Percentiles rank a stretch among this genome's conserved stretches.
These are phyloP conservation scores for Dichotomopilus funicola DNA, from an alignment of 2,329 filamentous ascomycete genomes.

Conservation along the genomic window DNA sequence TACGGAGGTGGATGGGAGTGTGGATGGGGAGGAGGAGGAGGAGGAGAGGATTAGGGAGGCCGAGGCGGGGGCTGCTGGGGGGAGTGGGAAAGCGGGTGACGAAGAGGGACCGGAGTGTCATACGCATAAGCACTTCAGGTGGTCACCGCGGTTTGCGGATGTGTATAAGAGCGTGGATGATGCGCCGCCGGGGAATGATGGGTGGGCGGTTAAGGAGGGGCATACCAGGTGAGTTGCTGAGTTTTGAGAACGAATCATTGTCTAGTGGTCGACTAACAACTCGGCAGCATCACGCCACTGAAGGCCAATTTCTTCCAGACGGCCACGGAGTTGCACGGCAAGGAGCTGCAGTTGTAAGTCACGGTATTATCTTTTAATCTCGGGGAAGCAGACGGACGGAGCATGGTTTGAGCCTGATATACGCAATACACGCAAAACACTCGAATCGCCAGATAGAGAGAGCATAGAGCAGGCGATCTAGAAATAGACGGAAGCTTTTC, in stretches of 20 bases:
- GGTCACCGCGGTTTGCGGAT: slow-evolving; percentile 81
- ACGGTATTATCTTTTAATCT: slow-evolving; percentile 20
- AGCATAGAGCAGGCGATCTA: slow-evolving; percentile 25
- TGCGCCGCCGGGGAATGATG: slow-evolving; percentile 76
- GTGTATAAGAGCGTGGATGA: slow-evolving; percentile 83
- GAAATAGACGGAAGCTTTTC: slow-evolving; percentile 16
- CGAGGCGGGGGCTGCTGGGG: slow-evolving; percentile 35
- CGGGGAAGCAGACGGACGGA: slow-evolving; percentile 10
- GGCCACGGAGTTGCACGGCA: slow-evolving; percentile 52
- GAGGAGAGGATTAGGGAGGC: slow-evolving; percentile 68
- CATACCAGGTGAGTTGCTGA: slow-evolving; percentile 61
- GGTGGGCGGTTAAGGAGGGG: slow-evolving; percentile 84
- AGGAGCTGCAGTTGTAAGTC: slow-evolving; percentile 80
- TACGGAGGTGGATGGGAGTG: slow-evolving; percentile 64
- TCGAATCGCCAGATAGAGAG: slow-evolving; percentile 13
- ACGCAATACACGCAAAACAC: not conserved
- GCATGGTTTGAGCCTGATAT: slow-evolving; percentile 1
- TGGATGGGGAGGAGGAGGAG: slow-evolving; percentile 60
- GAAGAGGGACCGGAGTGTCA: slow-evolving; percentile 39
- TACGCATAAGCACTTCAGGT: slow-evolving; percentile 86
- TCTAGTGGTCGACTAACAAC: slow-evolving; percentile 3
- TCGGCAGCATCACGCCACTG: slow-evolving; percentile 71
- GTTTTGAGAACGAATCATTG: not conserved
- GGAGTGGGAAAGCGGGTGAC: slow-evolving; percentile 32
- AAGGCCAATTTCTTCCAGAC: slow-evolving; percentile 89